Base-by-base conservation (phyloP, 306 rosid species). In the Vigna hirtella region DNA sequence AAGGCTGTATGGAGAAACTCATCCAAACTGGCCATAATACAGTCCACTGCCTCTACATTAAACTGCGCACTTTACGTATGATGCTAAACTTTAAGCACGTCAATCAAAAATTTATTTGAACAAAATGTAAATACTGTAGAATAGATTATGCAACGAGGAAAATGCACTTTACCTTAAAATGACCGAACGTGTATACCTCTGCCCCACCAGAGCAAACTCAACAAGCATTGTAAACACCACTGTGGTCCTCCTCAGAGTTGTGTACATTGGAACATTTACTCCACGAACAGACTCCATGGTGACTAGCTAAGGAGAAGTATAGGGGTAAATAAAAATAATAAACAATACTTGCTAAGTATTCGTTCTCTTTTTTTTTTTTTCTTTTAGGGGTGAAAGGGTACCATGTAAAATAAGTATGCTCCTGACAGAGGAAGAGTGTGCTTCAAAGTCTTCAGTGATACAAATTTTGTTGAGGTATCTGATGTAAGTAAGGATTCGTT, bases 251-350 rank as follows among this genome's bases (percentile, higher is more conserved):
- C 97, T 88, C 68, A 94, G 91, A 71, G 97, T 90, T 50, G 98
- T 94, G 86, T 94, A 94, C 98, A 94, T 94, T 36, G 98, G 98
- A 83, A 94, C 98, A 88, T 94, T 94, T 77, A 94, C 97, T 79
- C 98, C 97, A 47, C 97, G 97, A 66, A 92, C 97, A 78, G 98
- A 88, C 90, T 90, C 98, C 98, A 94, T 91, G 76, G 95, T 85
- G 80, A 86, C 92, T 92, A 94, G 82, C 97, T 94, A 86, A 87
- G 86, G 80, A 84, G 70, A 92, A 87, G 87, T 66, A 70, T 77
- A 72, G 52, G 55, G 83, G 77, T 45, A 43, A 78, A 61, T 65
- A 79, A 73, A 73, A 49, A 85, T 68, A 62, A 36, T 30, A 58
- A 73, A 28, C 48, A 76, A 77, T 73, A 73, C 26, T 16, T 7